Percentiles rank a stretch among this genome's conserved stretches.
Evolutionary conservation across 2,329 filamentous ascomycete genomes (phyloP).

Genomic region (Emericellopsis atlantica): DNA sequence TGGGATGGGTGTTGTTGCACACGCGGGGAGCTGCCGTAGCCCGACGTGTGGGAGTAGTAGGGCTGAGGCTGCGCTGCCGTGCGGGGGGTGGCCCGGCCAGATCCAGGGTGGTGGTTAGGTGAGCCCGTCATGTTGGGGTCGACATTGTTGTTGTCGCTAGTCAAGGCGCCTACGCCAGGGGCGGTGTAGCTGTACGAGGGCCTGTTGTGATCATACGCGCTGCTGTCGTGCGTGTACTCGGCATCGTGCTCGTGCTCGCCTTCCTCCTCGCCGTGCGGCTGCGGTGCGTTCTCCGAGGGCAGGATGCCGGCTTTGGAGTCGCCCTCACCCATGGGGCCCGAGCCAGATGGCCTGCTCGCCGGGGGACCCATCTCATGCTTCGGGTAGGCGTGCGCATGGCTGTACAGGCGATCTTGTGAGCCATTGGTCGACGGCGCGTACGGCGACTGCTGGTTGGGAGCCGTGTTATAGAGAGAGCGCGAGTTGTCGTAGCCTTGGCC

Average conservation of each 20-base stretch:
- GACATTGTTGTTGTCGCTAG: slow-evolving; percentile 62
- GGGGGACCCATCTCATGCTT: slow-evolving; percentile 87
- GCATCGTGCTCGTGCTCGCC: slow-evolving; percentile 63
- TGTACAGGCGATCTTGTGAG: slow-evolving; percentile 53
- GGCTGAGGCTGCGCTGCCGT: slow-evolving; percentile 59
- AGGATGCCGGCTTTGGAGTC: slow-evolving; percentile 62
- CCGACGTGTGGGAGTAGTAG: slow-evolving; percentile 56
- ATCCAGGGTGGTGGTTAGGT: slow-evolving; percentile 64
- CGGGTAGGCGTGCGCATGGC: slow-evolving; percentile 55
- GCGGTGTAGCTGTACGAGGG: slow-evolving; percentile 68
- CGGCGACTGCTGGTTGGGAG: slow-evolving; percentile 56
- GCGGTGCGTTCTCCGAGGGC: slow-evolving; percentile 32
- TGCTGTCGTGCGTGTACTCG: slow-evolving; percentile 80
- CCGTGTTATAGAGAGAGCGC: slow-evolving; percentile 65
- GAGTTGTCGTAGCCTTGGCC: slow-evolving; percentile 64
- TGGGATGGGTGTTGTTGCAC: slow-evolving; percentile 53
- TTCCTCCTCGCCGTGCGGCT: slow-evolving; percentile 51
- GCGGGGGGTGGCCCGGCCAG: slow-evolving; percentile 75
- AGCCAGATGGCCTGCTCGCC: slow-evolving; percentile 44
- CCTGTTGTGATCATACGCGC: slow-evolving; percentile 60
- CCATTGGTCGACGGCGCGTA: slow-evolving; percentile 47
- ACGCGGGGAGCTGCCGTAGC: slow-evolving; percentile 72
- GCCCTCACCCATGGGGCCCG: slow-evolving; percentile 46
- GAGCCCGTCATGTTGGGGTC: slow-evolving; percentile 76
- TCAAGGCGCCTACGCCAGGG: slow-evolving; percentile 50